Base-by-base conservation (phyloP, 2,329 filamentous ascomycete species). In the Didymella segeticola region DNA sequence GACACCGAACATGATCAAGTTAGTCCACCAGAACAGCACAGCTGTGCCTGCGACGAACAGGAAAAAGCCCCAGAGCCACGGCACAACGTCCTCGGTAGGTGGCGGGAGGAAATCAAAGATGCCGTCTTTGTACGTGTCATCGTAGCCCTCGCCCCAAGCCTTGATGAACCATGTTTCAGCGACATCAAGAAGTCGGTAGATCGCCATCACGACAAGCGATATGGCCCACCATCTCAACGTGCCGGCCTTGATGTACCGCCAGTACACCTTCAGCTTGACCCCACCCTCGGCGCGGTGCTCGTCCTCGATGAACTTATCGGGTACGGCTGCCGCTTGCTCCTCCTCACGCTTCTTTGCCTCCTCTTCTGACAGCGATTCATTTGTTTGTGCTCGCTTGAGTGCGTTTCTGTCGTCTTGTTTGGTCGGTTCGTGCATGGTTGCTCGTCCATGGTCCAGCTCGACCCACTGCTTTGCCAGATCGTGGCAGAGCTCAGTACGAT, bases 201-300 rank as follows among this genome's bases (percentile, higher is more conserved):
- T 33, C 5, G 83, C 73, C 54, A 93, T 85, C 11, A 87, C 77
- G 1, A 84, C 27, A 3, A 93, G 78, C 2, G 93, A 80, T 1
- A 85, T 64, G 3, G 77, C 71, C 92, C 92, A 96, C 79, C 87
- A 91, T 50, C 79, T 80, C 37, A 93, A 79, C 11, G 86, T 88
- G 2, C 92, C 92, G 5, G 91, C 90, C 72, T 86, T 89, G 75
- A 96, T 86, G 62, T 96, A 96, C 58, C 87, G 86, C 86, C 89
- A 91, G 68, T 96, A 96, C 0, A 96, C 87, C 6, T 82, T 82
- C 10, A 85, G 77, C 63, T 92, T 85, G 1, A 96, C 89, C 1
- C 89, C 86, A 15, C 92, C 91, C 55, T 90, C 83, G 0, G 84
- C 87, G 42, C 90, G 83, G 61, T 87, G 80, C 69, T 95, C 90